Evolutionary conservation across 257 asterid species (phyloP).

Genomic region (Lithospermum erythrorhizon): DNA sequence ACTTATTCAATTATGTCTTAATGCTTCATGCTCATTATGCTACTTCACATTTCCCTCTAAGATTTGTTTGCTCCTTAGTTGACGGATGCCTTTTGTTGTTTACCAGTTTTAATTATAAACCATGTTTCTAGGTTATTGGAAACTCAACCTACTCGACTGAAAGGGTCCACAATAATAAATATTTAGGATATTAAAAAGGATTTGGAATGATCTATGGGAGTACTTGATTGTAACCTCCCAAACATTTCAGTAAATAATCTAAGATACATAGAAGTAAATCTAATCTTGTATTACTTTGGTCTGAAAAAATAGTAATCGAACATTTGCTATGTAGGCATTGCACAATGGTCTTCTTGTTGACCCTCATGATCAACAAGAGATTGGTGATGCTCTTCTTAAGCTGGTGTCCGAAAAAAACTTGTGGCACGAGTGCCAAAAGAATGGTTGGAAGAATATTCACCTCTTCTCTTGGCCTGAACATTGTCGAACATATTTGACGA

Average conservation of each 20-base stretch:
- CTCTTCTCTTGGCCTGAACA: conserved; percentile 85
- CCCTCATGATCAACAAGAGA: conserved; percentile 66
- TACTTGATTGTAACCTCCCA: too few species aligned
- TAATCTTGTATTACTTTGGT: too few species aligned
- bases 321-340: conserved; percentile 35
- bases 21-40: neutral
- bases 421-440: conserved; percentile 66
- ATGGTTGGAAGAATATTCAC: conserved; percentile 74
- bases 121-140: too few species aligned
- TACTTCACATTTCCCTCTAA: neutral
- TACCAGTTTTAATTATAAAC: too few species aligned
- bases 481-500: conserved; percentile 66
- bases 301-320: too few species aligned
- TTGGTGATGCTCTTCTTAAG: conserved; percentile 61
- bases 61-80: neutral
- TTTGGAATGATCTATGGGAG: too few species aligned
- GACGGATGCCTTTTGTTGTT: too few species aligned
- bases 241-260: too few species aligned
- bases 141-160: too few species aligned
- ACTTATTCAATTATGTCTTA: neutral
- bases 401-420: conserved; percentile 67
- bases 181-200: too few species aligned
- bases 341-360: conserved; percentile 72
- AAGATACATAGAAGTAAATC: too few species aligned
- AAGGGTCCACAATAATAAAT: too few species aligned